Conservation (phyloP, 306 rosid species). For the Medicago lupulina region DNA sequence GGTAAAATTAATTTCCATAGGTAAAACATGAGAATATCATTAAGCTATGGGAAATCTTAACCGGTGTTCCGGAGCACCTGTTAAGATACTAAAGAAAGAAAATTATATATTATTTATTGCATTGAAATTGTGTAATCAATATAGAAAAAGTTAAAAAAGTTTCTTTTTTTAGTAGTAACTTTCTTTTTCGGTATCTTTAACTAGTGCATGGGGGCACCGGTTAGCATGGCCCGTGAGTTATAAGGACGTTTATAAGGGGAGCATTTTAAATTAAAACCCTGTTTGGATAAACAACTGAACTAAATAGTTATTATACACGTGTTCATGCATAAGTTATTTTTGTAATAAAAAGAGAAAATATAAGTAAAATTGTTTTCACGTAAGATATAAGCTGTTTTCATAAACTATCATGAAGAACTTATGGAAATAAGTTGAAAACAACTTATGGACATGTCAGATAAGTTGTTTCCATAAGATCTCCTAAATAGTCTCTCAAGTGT, state of each 20-base stretch:
- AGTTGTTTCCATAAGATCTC: background rate
- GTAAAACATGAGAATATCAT: constrained; percentile 6
- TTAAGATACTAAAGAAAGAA: too few relatives aligned
- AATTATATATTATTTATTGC: too few relatives aligned
- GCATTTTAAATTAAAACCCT: background rate
- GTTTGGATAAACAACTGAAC: background rate
- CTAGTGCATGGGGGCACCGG: too few relatives aligned
- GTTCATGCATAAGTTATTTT: background rate
- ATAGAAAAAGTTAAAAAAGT: too few relatives aligned
- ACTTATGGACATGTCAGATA: too few relatives aligned
- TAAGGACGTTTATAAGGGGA: background rate
- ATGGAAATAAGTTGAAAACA: background rate
- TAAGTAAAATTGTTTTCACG: background rate
- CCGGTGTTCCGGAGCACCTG: too few relatives aligned
- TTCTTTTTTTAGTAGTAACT: too few relatives aligned
- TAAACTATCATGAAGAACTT: background rate
- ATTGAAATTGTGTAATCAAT: too few relatives aligned
- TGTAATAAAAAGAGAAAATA: background rate
- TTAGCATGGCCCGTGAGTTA: background rate
- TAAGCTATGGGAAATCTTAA: background rate
- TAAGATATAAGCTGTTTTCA: background rate
- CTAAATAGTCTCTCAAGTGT: too few relatives aligned
- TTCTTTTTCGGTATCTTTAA: too few relatives aligned
- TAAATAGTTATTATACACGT: too few relatives aligned
- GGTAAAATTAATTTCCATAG: constrained; percentile 10